phyloP scores from a whole-genome alignment of 2,329 filamentous ascomycete genomes.

The Cytospora chrysosperma region DNA sequence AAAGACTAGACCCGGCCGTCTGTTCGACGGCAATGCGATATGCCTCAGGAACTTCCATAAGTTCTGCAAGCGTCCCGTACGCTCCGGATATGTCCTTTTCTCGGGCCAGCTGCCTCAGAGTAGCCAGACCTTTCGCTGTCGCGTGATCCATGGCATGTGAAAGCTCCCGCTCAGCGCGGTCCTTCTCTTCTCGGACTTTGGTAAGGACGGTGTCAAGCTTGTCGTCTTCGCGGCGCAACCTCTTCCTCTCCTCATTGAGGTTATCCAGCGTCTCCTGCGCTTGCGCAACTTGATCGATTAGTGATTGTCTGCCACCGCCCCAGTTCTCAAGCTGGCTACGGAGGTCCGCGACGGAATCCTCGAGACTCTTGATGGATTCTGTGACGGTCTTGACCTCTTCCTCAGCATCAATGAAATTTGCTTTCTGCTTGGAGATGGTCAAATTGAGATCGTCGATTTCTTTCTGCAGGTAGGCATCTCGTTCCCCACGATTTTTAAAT shows the following conservation, averaged over 20 bases:
- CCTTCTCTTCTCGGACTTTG: conserved; percentile 73
- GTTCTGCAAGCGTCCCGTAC: conserved; percentile 88
- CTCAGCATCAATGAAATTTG: conserved; percentile 77
- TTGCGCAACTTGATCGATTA: conserved; percentile 71
- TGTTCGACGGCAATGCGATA: conserved; percentile 91
- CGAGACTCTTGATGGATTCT: conserved; percentile 66
- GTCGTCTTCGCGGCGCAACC: conserved; percentile 85
- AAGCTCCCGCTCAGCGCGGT: conserved; percentile 73
- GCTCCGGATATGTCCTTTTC: conserved; percentile 80
- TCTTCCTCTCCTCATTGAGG: conserved; percentile 82
- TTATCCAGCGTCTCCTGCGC: conserved; percentile 78
- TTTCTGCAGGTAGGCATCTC: conserved; percentile 76
- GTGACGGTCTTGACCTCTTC: conserved; percentile 78
- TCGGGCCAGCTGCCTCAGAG: conserved; percentile 77
- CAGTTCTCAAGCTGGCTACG: conserved; percentile 76
- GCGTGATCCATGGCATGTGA: conserved; percentile 86
- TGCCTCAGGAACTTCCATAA: conserved; percentile 81
- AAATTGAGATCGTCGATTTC: conserved; percentile 79
- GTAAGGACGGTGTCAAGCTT: conserved; percentile 76
- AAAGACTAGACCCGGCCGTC: conserved; percentile 86
- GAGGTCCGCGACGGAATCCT: conserved; percentile 69
- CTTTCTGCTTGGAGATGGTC: conserved; percentile 76
- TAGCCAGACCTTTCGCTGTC: conserved; percentile 82
- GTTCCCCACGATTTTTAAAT: conserved; percentile 84
- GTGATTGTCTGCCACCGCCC: conserved; percentile 68